Evolutionary conservation across 2,329 filamentous ascomycete species (phyloP).

Genomic region (Calonectria henricotiae): DNA sequence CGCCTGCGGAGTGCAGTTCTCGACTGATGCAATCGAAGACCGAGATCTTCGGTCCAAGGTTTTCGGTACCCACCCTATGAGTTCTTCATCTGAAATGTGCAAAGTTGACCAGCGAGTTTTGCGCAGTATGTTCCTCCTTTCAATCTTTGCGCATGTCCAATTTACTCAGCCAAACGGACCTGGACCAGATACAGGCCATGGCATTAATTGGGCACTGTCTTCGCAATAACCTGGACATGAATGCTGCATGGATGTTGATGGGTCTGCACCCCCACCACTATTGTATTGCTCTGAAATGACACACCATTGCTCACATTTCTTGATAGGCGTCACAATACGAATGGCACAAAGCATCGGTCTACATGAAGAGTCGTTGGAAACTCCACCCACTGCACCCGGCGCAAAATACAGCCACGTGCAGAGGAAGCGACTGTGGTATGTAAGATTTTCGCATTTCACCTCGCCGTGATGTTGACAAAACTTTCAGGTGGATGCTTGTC

Average conservation of each 20-base stretch:
- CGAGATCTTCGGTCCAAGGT: constrained; percentile 17
- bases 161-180: constrained; percentile 7
- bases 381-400: background rate
- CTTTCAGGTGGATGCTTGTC: constrained; percentile 1
- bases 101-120: background rate
- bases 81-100: background rate
- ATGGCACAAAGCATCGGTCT: constrained; percentile 16
- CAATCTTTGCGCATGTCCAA: constrained; percentile 16
- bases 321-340: background rate
- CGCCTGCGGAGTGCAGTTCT: constrained; percentile 13
- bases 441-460: background rate
- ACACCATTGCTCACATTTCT: background rate
- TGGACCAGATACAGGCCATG: constrained; percentile 12
- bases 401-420: background rate
- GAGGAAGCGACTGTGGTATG: constrained; percentile 2
- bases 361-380: background rate
- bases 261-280: background rate
- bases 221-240: constrained; percentile 12
- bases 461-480: background rate
- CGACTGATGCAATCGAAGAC: constrained; percentile 5
- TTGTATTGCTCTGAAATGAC: background rate
- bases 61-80: background rate
- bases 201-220: constrained; percentile 14
- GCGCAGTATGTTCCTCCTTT: background rate
- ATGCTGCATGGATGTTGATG: constrained; percentile 15